These are phyloP conservation scores for Penicillium daleae DNA, from an alignment of 495 filamentous ascomycete species.

Conservation along the genomic window DNA sequence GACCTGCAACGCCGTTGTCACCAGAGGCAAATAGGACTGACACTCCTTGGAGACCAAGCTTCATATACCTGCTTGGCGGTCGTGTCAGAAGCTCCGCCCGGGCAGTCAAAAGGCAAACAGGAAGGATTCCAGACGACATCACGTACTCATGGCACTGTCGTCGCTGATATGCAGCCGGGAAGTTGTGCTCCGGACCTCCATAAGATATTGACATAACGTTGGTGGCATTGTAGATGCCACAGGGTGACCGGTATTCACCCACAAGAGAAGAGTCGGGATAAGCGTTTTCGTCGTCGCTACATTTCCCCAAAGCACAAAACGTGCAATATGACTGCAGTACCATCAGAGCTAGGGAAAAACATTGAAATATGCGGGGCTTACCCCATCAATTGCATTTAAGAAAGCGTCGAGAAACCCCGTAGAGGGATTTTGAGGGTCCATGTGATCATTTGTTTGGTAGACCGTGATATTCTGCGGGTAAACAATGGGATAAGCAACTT, in stretches of 20 bases:
- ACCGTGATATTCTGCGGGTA: conserved; percentile 1
- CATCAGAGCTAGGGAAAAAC: not conserved
- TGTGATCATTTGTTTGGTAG: not conserved
- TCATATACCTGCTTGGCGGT: not conserved
- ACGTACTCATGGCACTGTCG: conserved; percentile 7
- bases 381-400: conserved; percentile 4
- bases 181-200: conserved; percentile 3
- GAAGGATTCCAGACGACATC: not conserved
- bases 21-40: not conserved
- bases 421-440: conserved; percentile 1
- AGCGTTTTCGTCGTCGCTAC: not conserved
- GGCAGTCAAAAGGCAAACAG: not conserved
- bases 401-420: not conserved
- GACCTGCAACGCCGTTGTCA: conserved; percentile 4
- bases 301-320: not conserved
- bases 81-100: not conserved
- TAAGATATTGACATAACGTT: conserved; percentile 4
- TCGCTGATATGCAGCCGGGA: conserved; percentile 2
- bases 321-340: not conserved
- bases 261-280: not conserved
- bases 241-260: not conserved
- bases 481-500: conserved; percentile 2
- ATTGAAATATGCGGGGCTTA: not conserved
- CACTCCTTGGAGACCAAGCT: conserved; percentile 1
- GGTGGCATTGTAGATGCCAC: conserved; percentile 1